Evolutionary conservation across 139 green algal genomes (phyloP).

Genomic region (Spirogloea muscicola): DNA sequence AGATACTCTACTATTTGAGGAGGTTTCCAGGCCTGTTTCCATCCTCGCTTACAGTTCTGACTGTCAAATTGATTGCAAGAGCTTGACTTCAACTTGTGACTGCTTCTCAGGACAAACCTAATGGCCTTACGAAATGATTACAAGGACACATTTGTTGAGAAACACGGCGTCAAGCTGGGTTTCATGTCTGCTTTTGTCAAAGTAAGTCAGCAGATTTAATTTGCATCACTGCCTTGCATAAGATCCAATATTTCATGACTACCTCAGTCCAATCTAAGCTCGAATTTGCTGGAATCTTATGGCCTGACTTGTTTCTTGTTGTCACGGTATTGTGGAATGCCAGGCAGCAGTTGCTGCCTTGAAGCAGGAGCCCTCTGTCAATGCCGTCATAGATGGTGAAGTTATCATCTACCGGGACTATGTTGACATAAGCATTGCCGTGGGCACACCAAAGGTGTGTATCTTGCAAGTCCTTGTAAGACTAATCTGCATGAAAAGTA

Average conservation of each 20-base stretch:
- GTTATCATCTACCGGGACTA: constrained; percentile 88
- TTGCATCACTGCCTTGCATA: background rate
- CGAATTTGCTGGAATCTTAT: background rate
- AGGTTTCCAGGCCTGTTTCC: too few relatives aligned
- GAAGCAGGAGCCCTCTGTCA: constrained; percentile 81
- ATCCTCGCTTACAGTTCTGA: too few relatives aligned
- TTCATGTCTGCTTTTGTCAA: constrained; percentile 99
- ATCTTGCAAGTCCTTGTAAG: background rate
- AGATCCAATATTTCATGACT: background rate
- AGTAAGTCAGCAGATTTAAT: constrained; percentile 51
- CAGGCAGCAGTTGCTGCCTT: constrained; percentile 65
- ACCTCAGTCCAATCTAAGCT: background rate
- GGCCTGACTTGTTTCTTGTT: background rate
- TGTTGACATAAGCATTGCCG: constrained; percentile 87
- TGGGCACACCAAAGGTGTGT: constrained; percentile 76
- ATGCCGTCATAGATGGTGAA: constrained; percentile 91
- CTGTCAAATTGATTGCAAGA: too few relatives aligned
- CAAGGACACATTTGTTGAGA: constrained; percentile 94
- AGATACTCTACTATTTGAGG: too few relatives aligned
- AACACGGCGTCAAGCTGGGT: constrained; percentile 96
- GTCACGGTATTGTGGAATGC: background rate
- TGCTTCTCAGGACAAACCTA: constrained; percentile 64
- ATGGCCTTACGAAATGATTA: constrained; percentile 54
- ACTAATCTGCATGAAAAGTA: too few relatives aligned
- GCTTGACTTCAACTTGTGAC: too few relatives aligned